Base-by-base conservation (phyloP, 176 grass and related monocot species). In the Dendrocalamus sinicus region DNA sequence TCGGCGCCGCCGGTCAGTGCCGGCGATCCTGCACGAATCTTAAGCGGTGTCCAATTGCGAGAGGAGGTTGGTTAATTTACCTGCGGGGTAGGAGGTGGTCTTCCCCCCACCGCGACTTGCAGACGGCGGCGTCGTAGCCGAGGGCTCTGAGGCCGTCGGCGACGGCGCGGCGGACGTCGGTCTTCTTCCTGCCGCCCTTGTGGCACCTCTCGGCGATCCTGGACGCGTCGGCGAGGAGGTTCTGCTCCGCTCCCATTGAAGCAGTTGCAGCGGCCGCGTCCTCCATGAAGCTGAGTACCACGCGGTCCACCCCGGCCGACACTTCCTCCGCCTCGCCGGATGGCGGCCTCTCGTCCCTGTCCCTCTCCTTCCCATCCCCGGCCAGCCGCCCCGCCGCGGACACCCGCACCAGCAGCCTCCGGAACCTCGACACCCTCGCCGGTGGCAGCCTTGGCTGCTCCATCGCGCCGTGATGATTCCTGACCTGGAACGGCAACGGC, bases 201-300 rank as follows among this genome's bases (percentile, higher is more conserved):
- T 70, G 55, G 52, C 73, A 84, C 54, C 68, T 86, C 52, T 92
- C 88, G 22, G 89, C 43, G 67, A 94, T 81, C 80, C 88, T 92
- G 0, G 92, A 87, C 10, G 88, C 88, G 82, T 97, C 92, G 4
- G 92, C 92, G 2, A 92, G 80, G 30, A 92, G 83, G 78, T 91
- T 89, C 72, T 90, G 83, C 92, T 97, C 94, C 10, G 86, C 75
- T 84, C 40, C 81, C 94, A 61, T 97, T 94, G 46, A 97, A 97
- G 88, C 92, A 97, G 84, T 83, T 97, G 61, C 84, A 78, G 16
- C 83, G 26, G 64, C 65, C 3, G 43, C 15, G 2, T 92, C 90
- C 83, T 97, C 92, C 67, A 94, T 94, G 88, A 91, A 97, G 86
- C 80, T 85, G 41, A 91, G 17, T 50, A 97, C 90, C 94, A 97